These are phyloP conservation scores for Colletotrichum plurivorum DNA, from an alignment of 2,329 filamentous ascomycete species.

Conservation along the genomic window DNA sequence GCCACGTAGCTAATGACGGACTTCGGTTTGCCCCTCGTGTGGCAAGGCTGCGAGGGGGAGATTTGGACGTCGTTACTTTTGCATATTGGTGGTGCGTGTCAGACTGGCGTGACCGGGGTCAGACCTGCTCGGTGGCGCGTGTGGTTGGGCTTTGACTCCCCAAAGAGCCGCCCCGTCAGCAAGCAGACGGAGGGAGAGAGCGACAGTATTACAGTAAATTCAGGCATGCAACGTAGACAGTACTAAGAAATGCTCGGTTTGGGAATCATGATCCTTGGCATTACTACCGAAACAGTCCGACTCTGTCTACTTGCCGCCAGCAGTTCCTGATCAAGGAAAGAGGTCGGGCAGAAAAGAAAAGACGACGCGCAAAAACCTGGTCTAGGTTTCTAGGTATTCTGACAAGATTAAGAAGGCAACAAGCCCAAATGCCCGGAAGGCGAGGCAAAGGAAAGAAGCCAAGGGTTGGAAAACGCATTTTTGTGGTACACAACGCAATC, in stretches of 20 bases:
- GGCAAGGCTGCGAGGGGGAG: background rate
- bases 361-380: constrained; percentile 13
- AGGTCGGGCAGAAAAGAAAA: background rate
- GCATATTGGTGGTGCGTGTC: constrained; percentile 15
- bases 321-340: background rate
- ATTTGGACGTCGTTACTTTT: background rate
- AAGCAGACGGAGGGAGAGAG: background rate
- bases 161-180: constrained; percentile 6
- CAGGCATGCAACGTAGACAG: too few species aligned
- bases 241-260: background rate
- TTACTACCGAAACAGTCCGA: constrained; percentile 6
- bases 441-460: background rate
- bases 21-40: too few species aligned
- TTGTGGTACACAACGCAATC: background rate
- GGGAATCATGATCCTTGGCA: background rate
- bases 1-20: too few species aligned
- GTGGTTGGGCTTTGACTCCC: constrained; percentile 9
- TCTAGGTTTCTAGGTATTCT: constrained; percentile 30
- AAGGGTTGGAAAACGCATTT: constrained; percentile 5
- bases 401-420: constrained; percentile 1
- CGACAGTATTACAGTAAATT: background rate
- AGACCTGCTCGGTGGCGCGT: background rate
- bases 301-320: constrained; percentile 7
- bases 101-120: constrained; percentile 13
- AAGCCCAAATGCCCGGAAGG: background rate